Percentiles rank a stretch among this genome's conserved stretches.
Evolutionary conservation across 495 filamentous ascomycete genomes (phyloP).

Genomic region (Neurospora sp.): DNA sequence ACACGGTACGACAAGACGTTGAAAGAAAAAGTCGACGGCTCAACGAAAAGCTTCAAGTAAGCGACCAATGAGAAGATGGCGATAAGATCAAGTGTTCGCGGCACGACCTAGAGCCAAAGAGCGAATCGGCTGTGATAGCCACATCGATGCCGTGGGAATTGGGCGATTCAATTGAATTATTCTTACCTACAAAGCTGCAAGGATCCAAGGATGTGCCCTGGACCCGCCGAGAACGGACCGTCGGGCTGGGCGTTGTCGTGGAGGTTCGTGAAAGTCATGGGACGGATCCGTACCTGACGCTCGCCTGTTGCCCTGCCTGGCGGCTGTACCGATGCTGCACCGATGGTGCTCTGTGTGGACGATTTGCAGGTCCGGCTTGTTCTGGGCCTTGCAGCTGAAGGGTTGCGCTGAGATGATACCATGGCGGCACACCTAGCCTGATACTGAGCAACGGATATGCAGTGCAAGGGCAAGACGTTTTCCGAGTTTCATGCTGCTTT

Average conservation of each 20-base stretch:
- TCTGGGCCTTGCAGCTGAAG: background rate
- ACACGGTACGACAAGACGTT: background rate
- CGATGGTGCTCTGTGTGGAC: background rate
- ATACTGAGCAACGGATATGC: background rate
- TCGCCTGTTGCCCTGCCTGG: background rate
- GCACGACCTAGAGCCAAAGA: background rate
- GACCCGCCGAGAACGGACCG: background rate
- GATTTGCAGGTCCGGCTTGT: background rate
- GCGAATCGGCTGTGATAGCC: constrained; percentile 5
- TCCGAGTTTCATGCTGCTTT: background rate
- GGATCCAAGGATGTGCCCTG: background rate
- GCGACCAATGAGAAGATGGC: constrained; percentile 1
- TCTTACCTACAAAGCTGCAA: constrained; percentile 4
- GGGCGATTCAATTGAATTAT: constrained; percentile 9
- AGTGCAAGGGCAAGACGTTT: background rate
- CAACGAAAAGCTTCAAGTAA: background rate
- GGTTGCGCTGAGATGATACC: background rate
- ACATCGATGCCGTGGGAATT: constrained; percentile 1
- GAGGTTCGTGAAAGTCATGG: background rate
- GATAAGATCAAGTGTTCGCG: constrained; percentile 4
- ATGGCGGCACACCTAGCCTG: background rate
- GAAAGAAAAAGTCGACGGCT: background rate
- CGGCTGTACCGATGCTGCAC: background rate
- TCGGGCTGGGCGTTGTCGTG: background rate
- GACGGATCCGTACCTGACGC: background rate